A percentile compares a stretch with the other conserved stretches of the same genome.
Conservation (phyloP, 345 rosid species). For the Aegle marmelos region DNA sequence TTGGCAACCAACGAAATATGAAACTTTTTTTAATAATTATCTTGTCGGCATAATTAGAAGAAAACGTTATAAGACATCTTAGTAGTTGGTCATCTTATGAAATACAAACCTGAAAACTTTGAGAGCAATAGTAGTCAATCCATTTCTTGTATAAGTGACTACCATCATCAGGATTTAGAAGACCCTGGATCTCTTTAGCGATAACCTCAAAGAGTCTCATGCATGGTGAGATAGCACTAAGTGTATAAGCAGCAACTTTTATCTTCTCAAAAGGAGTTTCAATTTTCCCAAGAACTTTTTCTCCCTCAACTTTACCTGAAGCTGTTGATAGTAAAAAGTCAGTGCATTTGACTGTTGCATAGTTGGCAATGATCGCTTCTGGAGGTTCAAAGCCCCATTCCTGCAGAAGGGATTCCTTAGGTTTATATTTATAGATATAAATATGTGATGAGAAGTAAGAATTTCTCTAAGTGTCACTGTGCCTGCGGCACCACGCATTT, state of each 20-base stretch:
- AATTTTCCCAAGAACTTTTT: constrained; percentile 40
- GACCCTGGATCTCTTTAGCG: constrained; percentile 38
- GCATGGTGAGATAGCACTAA: constrained; percentile 53
- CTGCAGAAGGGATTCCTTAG: constrained; percentile 27
- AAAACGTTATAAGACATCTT: constrained; percentile 1
- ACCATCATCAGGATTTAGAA: constrained; percentile 33
- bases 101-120: constrained; percentile 37
- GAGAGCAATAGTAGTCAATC: constrained; percentile 44
- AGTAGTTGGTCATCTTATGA: constrained; percentile 4
- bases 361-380: constrained; percentile 20
- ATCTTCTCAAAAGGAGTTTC: constrained; percentile 59
- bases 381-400: constrained; percentile 50
- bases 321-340: constrained; percentile 53
- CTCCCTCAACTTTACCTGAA: constrained; percentile 53
- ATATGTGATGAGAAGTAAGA: too few relatives aligned
- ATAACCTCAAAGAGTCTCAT: constrained; percentile 44
- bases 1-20: background rate
- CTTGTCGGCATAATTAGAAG: constrained; percentile 1
- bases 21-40: background rate
- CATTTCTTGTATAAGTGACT: constrained; percentile 56
- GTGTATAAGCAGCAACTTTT: constrained; percentile 58
- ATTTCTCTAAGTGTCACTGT: too few relatives aligned
- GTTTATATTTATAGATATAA: background rate
- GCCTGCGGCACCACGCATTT: background rate
- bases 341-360: constrained; percentile 36